Conservation (phyloP, 148 eudicot species). For the Rhododendron simsii region DNA sequence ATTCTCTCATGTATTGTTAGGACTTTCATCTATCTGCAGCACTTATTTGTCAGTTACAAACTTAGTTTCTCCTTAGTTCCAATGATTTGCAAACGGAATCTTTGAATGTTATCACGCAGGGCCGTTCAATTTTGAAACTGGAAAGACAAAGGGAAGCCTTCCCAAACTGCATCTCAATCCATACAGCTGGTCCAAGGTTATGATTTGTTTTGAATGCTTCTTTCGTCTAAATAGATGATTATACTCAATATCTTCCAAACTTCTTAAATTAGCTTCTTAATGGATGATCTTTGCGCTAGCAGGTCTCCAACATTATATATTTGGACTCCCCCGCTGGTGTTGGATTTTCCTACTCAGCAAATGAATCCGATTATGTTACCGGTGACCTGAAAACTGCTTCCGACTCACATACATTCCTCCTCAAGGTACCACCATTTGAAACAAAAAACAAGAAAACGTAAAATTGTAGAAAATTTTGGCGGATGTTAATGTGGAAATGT, state of each 20-base stretch:
- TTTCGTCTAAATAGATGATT: neutral
- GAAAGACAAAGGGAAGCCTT: slow-evolving; percentile 40
- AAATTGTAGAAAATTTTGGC: neutral
- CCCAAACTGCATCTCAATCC: slow-evolving; percentile 85
- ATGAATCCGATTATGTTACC: slow-evolving; percentile 58
- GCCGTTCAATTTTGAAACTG: slow-evolving; percentile 83
- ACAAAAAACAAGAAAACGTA: neutral
- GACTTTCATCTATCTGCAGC: neutral
- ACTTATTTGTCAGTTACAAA: neutral
- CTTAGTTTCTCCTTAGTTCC: neutral
- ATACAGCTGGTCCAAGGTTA: slow-evolving; percentile 92
- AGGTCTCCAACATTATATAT: slow-evolving; percentile 87
- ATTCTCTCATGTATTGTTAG: neutral
- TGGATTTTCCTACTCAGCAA: slow-evolving; percentile 67
- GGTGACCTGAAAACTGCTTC: slow-evolving; percentile 77
- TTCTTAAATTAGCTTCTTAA: neutral
- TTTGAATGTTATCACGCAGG: slow-evolving; percentile 37
- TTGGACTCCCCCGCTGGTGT: slow-evolving; percentile 94
- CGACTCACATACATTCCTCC: slow-evolving; percentile 72
- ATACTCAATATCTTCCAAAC: no score
- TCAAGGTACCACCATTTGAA: slow-evolving; percentile 50
- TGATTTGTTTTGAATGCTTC: neutral
- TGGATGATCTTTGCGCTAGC: slow-evolving; percentile 5
- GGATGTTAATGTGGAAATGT: neutral
- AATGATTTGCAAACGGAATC: neutral